These are phyloP conservation scores for Ascochyta fabae DNA, from an alignment of 2,329 filamentous ascomycete genomes.

Conservation along the genomic window DNA sequence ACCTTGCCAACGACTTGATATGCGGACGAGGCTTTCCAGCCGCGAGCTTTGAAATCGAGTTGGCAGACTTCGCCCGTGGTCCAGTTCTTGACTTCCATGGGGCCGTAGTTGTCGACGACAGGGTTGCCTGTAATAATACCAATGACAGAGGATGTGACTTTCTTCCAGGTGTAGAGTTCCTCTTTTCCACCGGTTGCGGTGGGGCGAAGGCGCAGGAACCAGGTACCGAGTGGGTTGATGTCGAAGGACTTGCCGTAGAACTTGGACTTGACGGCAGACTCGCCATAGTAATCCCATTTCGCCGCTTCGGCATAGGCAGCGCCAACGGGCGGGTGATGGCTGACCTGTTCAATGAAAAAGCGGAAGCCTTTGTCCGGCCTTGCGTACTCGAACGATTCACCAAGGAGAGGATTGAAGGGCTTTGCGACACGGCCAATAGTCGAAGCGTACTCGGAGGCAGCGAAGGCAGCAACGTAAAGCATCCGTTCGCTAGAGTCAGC, in stretches of 20 bases:
- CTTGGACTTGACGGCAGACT: constrained; percentile 93
- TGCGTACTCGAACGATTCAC: constrained; percentile 96
- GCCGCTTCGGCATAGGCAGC: constrained; percentile 91
- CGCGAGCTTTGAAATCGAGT: constrained; percentile 91
- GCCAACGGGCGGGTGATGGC: constrained; percentile 93
- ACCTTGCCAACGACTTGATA: constrained; percentile 90
- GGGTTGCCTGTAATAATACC: constrained; percentile 98
- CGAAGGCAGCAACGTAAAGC: constrained; percentile 94
- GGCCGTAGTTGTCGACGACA: constrained; percentile 95
- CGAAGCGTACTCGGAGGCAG: constrained; percentile 94
- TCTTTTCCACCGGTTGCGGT: constrained; percentile 68
- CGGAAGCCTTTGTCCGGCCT: constrained; percentile 96
- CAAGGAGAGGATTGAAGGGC: constrained; percentile 94
- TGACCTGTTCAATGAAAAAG: constrained; percentile 98
- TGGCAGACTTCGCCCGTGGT: constrained; percentile 90
- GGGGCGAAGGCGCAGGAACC: constrained; percentile 89
- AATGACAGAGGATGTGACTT: constrained; percentile 95
- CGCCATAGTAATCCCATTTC: constrained; percentile 97
- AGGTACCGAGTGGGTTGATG: constrained; percentile 93
- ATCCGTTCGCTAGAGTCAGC: constrained; percentile 88
- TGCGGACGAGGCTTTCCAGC: constrained; percentile 93
- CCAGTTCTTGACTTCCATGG: constrained; percentile 98
- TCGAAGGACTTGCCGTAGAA: constrained; percentile 98
- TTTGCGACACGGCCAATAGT: constrained; percentile 97
- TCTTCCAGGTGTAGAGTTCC: constrained; percentile 98